Conservation (phyloP, 805 yeast species). For the Zygotorulaspora chibaensis region DNA sequence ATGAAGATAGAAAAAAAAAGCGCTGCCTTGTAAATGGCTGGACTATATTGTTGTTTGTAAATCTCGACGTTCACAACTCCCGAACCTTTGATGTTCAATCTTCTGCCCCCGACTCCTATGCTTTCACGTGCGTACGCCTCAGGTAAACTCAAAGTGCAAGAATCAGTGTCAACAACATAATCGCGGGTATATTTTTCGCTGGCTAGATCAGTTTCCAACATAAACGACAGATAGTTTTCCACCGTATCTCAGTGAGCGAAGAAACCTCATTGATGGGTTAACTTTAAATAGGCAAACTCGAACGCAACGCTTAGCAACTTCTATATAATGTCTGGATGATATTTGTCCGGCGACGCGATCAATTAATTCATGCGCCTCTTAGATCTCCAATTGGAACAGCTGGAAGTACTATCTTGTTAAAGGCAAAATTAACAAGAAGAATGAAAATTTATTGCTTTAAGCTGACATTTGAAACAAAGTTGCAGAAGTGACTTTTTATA, state of each 20-base stretch:
- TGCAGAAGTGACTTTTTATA: background rate
- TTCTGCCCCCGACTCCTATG: slow-evolving; percentile 1
- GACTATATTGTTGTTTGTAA: slow-evolving; percentile 44
- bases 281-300: slow-evolving; percentile 1
- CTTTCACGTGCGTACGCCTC: slow-evolving; percentile 10
- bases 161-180: background rate
- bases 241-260: no score
- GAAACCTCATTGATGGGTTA: background rate
- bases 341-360: no score
- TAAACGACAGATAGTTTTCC: no score
- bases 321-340: no score
- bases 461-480: no score
- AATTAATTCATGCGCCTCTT: background rate
- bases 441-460: background rate
- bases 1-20: slow-evolving; percentile 49
- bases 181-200: background rate
- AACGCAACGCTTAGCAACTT: no score
- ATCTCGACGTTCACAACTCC: slow-evolving; percentile 58
- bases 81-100: slow-evolving; percentile 9
- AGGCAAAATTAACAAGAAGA: background rate
- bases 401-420: background rate
- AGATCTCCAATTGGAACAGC: background rate
- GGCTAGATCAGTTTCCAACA: background rate
- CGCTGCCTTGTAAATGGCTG: slow-evolving; percentile 33
- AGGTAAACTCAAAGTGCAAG: slow-evolving; percentile 2